These are phyloP conservation scores for Pythium dissimile DNA, from an alignment of 352 stramenopile species.

Conservation along the genomic window DNA sequence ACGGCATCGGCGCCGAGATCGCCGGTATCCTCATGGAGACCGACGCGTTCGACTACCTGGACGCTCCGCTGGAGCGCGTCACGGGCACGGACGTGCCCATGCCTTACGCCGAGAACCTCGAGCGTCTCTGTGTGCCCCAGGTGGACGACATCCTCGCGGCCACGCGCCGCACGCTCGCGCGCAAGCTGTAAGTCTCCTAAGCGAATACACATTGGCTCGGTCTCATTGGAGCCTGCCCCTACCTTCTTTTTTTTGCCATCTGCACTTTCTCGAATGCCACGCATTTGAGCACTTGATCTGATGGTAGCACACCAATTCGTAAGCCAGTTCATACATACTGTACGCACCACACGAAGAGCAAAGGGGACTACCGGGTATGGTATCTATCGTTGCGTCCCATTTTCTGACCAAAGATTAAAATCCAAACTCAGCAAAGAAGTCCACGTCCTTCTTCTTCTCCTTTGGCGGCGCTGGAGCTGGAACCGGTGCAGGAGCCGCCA, in stretches of 20 bases:
- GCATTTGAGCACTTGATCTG: too few species aligned
- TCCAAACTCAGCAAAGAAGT: slow-evolving; percentile 83
- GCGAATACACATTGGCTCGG: slow-evolving; percentile 1
- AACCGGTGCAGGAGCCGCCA: slow-evolving; percentile 16
- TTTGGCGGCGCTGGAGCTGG: slow-evolving; percentile 26
- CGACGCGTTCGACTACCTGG: slow-evolving; percentile 98
- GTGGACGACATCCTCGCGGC: slow-evolving; percentile 93
- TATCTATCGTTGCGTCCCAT: background rate
- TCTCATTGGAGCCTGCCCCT: too few species aligned
- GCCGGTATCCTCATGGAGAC: slow-evolving; percentile 97
- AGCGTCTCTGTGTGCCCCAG: slow-evolving; percentile 93
- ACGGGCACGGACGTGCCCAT: slow-evolving; percentile 98
- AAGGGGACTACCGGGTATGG: background rate
- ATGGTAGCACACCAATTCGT: too few species aligned
- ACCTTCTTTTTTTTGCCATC: too few species aligned
- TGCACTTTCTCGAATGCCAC: too few species aligned
- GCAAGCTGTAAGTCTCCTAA: slow-evolving; percentile 55
- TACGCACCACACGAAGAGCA: background rate
- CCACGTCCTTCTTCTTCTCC: slow-evolving; percentile 74
- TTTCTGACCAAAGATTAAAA: slow-evolving; percentile 47
- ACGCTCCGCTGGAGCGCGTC: slow-evolving; percentile 97
- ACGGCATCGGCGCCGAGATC: slow-evolving; percentile 97
- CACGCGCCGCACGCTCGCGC: slow-evolving; percentile 84
- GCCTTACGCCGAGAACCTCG: slow-evolving; percentile 97
- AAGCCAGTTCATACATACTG: too few species aligned